phyloP scores from a whole-genome alignment of 2,329 filamentous ascomycete species.

The Cytospora mali region DNA sequence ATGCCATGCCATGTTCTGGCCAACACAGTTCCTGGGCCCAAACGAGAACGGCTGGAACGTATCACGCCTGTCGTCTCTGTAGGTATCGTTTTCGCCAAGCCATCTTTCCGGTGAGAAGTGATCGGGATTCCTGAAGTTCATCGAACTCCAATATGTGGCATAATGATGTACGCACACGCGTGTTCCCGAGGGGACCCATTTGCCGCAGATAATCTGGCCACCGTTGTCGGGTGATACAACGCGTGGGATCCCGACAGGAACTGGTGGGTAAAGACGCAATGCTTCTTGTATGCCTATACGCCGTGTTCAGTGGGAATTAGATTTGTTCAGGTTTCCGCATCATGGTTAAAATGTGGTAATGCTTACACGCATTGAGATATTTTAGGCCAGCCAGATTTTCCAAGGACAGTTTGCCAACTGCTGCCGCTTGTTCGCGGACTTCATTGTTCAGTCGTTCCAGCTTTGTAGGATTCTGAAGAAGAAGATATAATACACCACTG shows the following conservation, averaged over 20 bases:
- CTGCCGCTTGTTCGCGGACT: constrained; percentile 1
- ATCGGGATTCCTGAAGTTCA: constrained; percentile 49
- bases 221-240: constrained; percentile 31
- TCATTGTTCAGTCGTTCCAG: background rate
- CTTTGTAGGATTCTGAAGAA: constrained; percentile 4
- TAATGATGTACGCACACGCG: constrained; percentile 47
- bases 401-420: background rate
- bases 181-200: constrained; percentile 40
- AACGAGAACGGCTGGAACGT: constrained; percentile 36
- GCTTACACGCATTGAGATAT: constrained; percentile 23
- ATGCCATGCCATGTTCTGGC: constrained; percentile 47
- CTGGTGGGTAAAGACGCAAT: constrained; percentile 40
- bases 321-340: background rate
- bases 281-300: constrained; percentile 35
- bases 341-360: background rate
- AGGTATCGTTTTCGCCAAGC: constrained; percentile 32
- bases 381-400: constrained; percentile 18
- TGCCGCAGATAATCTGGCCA: constrained; percentile 38
- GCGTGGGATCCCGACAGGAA: constrained; percentile 34
- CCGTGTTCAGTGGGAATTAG: background rate
- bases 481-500: constrained; percentile 6
- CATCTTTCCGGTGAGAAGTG: constrained; percentile 52
- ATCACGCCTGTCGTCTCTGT: constrained; percentile 32
- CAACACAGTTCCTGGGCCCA: constrained; percentile 39
- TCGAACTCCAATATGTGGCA: constrained; percentile 45